Evolutionary conservation across 2,329 filamentous ascomycete species (phyloP), one percentile per base, ranked within the genome.

Genomic region (Graphilbum sp.): DNA sequence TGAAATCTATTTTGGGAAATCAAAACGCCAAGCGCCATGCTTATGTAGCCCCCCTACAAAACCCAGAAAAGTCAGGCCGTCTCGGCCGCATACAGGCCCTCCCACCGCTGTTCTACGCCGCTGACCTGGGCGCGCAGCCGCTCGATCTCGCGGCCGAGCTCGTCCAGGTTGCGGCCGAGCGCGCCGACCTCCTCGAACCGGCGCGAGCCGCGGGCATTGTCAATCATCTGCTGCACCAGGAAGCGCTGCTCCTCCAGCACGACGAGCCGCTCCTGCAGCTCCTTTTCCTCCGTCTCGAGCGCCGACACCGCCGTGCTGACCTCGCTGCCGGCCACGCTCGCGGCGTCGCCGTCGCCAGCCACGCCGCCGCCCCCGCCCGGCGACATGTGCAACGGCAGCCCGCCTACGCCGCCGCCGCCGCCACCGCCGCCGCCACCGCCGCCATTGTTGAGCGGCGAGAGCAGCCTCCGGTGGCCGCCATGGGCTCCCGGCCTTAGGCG

Each of bases 221-320:
- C 72, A 33, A 93, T 73, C 85, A 93, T 93, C 48, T 83, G 76
- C 29, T 77, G 74, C 0, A 95, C 85, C 58, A 94, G 75, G 57
- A 92, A 93, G 45, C 77, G 79, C 55, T 95, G 87, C 58, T 95
- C 87, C 54, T 94, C 85, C 1, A 95, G 66, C 7, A 95, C 78
- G 23, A 90, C 80, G 12, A 94, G 61, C 4, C 75, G 66, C 50
- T 94, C 86, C 15, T 80, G 72, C 2, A 92, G 61, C 17, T 83
- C 73, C 53, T 84, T 88, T 55, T 94, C 86, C 52, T 94, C 85
- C 0, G 70, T 72, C 55, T 93, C 86, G 5, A 93, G 58, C 25
- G 65, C 61, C 10, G 66, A 71, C 1, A 70, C 61, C 1, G 62
- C 61, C 13, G 66, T 72, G 50, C 66, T 71, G 2, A 59, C 56